phyloP scores from a whole-genome alignment of 352 stramenopile genomes.

The Globisporangium radiosum region DNA sequence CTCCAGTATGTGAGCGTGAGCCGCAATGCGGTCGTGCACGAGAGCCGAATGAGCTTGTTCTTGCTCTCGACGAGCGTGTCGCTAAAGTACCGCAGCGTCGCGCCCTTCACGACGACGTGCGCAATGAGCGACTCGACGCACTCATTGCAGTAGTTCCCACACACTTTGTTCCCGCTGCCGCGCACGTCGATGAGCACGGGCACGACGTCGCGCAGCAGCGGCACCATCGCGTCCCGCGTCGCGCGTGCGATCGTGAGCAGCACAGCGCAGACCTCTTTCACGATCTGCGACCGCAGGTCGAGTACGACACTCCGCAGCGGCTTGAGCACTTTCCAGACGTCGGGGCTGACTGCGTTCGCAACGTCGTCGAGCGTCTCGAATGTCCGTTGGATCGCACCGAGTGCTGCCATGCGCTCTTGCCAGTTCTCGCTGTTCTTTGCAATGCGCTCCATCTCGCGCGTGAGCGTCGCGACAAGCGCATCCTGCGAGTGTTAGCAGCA shows the following conservation, averaged over 20 bases:
- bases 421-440: conserved; percentile 75
- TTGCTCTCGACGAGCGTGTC: conserved; percentile 73
- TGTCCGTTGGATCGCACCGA: conserved; percentile 54
- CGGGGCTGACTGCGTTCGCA: conserved; percentile 30
- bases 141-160: conserved; percentile 70
- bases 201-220: conserved; percentile 67
- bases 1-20: conserved; percentile 56
- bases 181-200: conserved; percentile 72
- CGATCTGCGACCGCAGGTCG: conserved; percentile 79
- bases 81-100: conserved; percentile 66
- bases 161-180: conserved; percentile 80
- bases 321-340: conserved; percentile 70
- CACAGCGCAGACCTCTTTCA: conserved; percentile 74
- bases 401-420: conserved; percentile 63
- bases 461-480: conserved; percentile 26
- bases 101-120: conserved; percentile 66
- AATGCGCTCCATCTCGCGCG: conserved; percentile 74
- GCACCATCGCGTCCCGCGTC: conserved; percentile 75
- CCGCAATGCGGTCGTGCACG: conserved; percentile 61
- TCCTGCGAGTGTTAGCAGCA: conserved; percentile 12
- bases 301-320: conserved; percentile 68
- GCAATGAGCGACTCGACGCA: conserved; percentile 62
- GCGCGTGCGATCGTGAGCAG: conserved; percentile 51
- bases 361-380: conserved; percentile 58
- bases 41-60: conserved; percentile 75